Percentiles rank a stretch among this genome's conserved stretches.
phyloP scores from a whole-genome alignment of 2,329 filamentous ascomycete genomes.

The Verticillium nubilum region DNA sequence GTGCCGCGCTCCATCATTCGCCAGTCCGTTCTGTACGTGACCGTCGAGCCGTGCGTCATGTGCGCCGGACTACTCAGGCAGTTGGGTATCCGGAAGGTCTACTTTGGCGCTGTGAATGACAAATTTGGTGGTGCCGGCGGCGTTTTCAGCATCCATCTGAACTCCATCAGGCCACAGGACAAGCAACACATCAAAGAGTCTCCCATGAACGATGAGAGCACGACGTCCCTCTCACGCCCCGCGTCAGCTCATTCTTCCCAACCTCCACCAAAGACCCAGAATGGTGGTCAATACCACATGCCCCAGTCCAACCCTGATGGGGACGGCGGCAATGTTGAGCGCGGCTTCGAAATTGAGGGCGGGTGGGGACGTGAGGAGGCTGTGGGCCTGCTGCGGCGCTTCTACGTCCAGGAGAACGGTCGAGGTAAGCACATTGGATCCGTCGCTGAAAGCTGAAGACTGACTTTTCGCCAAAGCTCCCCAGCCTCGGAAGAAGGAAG shows the following conservation, averaged over 20 bases:
- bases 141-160: constrained; percentile 78
- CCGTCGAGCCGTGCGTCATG: constrained; percentile 98
- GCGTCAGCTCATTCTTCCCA: neutral
- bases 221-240: neutral
- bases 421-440: constrained; percentile 53
- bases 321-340: constrained; percentile 67
- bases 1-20: constrained; percentile 64
- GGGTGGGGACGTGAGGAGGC: constrained; percentile 89
- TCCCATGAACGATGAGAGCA: neutral
- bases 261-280: neutral
- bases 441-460: constrained; percentile 3
- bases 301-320: constrained; percentile 25
- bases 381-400: constrained; percentile 84
- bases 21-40: constrained; percentile 82
- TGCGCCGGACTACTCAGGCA: constrained; percentile 90
- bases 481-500: constrained; percentile 49
- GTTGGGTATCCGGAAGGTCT: constrained; percentile 81
- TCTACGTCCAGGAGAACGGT: constrained; percentile 97
- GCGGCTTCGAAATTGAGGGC: constrained; percentile 75
- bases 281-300: neutral
- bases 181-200: neutral
- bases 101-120: constrained; percentile 93
- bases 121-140: constrained; percentile 95
- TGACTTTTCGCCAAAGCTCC: constrained; percentile 32
- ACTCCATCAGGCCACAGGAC: constrained; percentile 28